Evolutionary conservation across 306 rosid genomes (phyloP).

Genomic region (Citrullus amarus): DNA sequence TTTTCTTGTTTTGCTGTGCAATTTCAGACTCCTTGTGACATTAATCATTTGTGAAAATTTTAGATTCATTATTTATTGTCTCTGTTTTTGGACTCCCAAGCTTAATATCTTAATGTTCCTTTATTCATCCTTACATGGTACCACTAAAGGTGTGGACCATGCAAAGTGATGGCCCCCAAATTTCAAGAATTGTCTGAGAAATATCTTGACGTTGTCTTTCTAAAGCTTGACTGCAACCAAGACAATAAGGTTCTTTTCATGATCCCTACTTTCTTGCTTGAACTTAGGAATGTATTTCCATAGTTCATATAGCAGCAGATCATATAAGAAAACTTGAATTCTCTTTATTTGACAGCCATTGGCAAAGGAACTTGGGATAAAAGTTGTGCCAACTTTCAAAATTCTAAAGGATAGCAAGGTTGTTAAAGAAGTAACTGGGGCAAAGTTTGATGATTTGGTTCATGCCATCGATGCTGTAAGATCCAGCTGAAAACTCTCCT

Average conservation of each 20-base stretch:
- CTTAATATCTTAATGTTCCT: neutral
- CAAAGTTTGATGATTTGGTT: constrained; percentile 76
- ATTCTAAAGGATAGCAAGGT: constrained; percentile 66
- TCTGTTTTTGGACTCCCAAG: neutral
- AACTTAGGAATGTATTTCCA: neutral
- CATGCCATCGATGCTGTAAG: constrained; percentile 62
- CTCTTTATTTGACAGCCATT: constrained; percentile 43
- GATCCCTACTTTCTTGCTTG: neutral
- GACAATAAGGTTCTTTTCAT: constrained; percentile 58
- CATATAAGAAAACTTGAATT: neutral
- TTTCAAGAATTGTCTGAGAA: constrained; percentile 58
- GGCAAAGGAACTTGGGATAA: constrained; percentile 96
- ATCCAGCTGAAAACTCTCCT: constrained; percentile 30
- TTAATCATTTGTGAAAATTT: neutral
- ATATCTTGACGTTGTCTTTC: constrained; percentile 74
- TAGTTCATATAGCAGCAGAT: neutral
- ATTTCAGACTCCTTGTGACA: neutral
- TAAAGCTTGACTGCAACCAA: constrained; percentile 91
- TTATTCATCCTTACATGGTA: neutral
- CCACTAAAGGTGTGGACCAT: constrained; percentile 81
- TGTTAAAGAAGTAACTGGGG: constrained; percentile 85
- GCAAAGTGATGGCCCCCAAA: constrained; percentile 95
- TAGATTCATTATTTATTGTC: neutral
- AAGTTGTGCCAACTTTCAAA: constrained; percentile 94
- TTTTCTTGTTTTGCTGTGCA: neutral